Base-by-base conservation (phyloP, 768 basidiomycete genomes). In the Tricholoma flavovirens region DNA sequence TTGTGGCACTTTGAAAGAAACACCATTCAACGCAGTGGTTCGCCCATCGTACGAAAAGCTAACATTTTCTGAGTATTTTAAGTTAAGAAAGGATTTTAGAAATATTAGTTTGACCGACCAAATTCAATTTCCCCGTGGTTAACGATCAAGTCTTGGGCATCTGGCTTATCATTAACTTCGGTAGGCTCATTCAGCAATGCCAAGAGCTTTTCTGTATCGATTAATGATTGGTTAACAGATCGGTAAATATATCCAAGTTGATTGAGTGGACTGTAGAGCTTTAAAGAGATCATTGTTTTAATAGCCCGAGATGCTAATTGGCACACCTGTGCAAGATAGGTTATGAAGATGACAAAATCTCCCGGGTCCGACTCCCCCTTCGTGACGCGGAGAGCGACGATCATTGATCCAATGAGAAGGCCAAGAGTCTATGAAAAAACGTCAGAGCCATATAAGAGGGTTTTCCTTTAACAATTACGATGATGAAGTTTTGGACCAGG, bases 1-100 rank as follows among this genome's bases (percentile, higher is more conserved):
- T 65, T 88, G 90, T 0, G 90, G 89, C 17, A 98, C 86, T 63
- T 83, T 88, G 79, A 98, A 98, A 1, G 87, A 90, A 36, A 98
- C 81, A 29, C 83, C 82, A 57, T 84, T 80, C 14, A 98, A 77
- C 0, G 88, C 88, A 58, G 78, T 81, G 14, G 76, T 78, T 21
- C 87, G 81, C 3, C 78, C 78, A 62, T 90, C 88, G 69, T 97
- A 96, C 3, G 89, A 87, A 71, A 98, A 94, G 62, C 70, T 78
- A 61, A 96, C 95, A 62, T 96, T 84, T 24, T 92, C 88, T 91
- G 57, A 32, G 55, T 45, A 35, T 30, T 49, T 33, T 36, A 55
- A 7, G 58, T 58, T 57, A 26, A 54, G 45, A 14, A 12, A 19
- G 21, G 38, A 52, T 26, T 51, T 51, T 42, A 15, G 12, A 45